Evolutionary conservation across 371 early-diverging fungal species (phyloP), one percentile per base, ranked within the genome.

Genomic region (Capillidium heterosporum): DNA sequence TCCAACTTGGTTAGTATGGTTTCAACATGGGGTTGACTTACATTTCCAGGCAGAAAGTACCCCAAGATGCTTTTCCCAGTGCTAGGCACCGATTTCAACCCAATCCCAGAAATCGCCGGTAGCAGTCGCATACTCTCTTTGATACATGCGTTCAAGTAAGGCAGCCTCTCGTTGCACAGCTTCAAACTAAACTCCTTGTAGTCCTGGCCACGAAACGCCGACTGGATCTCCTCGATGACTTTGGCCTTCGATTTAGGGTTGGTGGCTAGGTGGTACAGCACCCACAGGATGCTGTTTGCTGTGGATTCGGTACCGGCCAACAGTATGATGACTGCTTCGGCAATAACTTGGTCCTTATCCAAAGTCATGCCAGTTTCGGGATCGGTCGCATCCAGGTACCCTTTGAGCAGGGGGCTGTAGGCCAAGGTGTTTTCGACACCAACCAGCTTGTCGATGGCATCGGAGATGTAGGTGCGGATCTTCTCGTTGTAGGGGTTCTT

Each of bases 71-170:
- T 47, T 24, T 27, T 19, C 11, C 47, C 47, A 24, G 47, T 10
- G 17, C 23, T 5, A 5, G 47, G 47, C 23, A 47, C 26, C 24
- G n/a, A 7, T 4, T 27, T 19, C 26, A 47, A 24, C 19, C 47
- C 47, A 47, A 47, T 27, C 47, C 47, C 47, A 19, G 47, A 47
- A 27, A 47, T 27, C 19, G 47, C 47, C 47, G 47, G 47, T 27
- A 47, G 47, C 47, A 47, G 47, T 19, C 47, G 47, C 47, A 47
- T 47, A 27, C 47, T 47, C 47, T 47, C 47, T 17, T 47, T 47
- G 24, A 47, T 17, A 10, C n/a, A 19, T 5, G 47, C 47, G 23
- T 47, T 19, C 11, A 47, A 27, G 24, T 47, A 47, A 10, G 47
- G 47, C n/a, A 47, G 47, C 24, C 47, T 10, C n/a, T n/a, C n/a